Evolutionary conservation across 331 rosid species (phyloP).

Genomic region (Quercus phellos): DNA sequence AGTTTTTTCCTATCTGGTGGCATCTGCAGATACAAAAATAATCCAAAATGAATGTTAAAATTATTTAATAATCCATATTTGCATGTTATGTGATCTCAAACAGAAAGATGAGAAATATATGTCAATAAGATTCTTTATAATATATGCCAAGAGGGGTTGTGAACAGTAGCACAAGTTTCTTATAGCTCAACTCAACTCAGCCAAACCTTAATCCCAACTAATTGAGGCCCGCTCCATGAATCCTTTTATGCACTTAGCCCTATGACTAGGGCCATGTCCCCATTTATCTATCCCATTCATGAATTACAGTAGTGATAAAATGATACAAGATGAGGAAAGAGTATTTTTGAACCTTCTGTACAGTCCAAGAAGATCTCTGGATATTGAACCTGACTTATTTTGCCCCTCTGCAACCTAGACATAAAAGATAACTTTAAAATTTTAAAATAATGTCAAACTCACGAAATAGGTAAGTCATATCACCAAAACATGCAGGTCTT

Average conservation of each 20-base stretch:
- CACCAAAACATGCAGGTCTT: background rate
- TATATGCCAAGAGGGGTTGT: background rate
- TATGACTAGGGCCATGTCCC: background rate
- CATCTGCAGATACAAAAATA: constrained; percentile 53
- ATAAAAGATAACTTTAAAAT: constrained; percentile 4
- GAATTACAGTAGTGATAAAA: background rate
- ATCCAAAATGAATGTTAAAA: constrained; percentile 1
- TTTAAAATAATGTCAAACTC: background rate
- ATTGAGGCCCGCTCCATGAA: background rate
- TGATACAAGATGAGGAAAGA: constrained; percentile 3
- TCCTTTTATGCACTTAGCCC: background rate
- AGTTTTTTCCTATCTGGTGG: constrained; percentile 56
- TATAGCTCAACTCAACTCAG: background rate
- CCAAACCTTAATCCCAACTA: background rate
- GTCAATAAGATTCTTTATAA: background rate
- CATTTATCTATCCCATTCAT: background rate
- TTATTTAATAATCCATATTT: constrained; percentile 6
- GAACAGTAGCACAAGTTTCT: background rate
- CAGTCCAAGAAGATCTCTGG: constrained; percentile 60
- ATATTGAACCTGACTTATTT: constrained; percentile 35
- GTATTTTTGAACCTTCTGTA: constrained; percentile 54
- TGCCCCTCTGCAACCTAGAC: constrained; percentile 36
- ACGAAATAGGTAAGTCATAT: background rate
- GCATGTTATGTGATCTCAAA: constrained; percentile 15
- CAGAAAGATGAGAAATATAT: background rate